Evolutionary conservation across 345 rosid genomes (phyloP).

Genomic region (Gossypium raimondii): DNA sequence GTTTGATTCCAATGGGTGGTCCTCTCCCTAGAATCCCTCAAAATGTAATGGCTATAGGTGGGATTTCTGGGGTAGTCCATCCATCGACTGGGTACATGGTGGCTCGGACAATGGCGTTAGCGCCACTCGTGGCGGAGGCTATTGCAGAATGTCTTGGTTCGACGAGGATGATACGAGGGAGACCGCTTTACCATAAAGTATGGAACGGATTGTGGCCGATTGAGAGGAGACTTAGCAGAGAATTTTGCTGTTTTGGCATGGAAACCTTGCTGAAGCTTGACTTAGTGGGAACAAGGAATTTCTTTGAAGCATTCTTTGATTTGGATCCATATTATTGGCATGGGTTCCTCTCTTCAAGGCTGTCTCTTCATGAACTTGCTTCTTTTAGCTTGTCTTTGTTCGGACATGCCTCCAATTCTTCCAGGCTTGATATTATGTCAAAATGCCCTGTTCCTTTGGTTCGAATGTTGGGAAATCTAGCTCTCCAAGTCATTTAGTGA

Average conservation of each 20-base stretch:
- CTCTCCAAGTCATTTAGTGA: constrained; percentile 41
- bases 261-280: constrained; percentile 65
- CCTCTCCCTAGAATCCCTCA: constrained; percentile 63
- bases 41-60: constrained; percentile 58
- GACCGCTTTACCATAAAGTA: constrained; percentile 39
- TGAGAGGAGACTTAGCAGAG: constrained; percentile 38
- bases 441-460: constrained; percentile 59
- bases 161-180: constrained; percentile 61
- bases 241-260: constrained; percentile 59
- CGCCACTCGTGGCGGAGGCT: constrained; percentile 42
- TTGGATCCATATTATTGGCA: constrained; percentile 58
- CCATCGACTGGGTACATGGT: constrained; percentile 72
- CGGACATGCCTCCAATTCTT: constrained; percentile 41
- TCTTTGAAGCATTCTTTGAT: constrained; percentile 62
- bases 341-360: constrained; percentile 57
- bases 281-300: constrained; percentile 42
- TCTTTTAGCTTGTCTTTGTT: constrained; percentile 39
- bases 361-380: constrained; percentile 45
- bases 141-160: constrained; percentile 65
- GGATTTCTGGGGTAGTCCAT: constrained; percentile 60
- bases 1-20: constrained; percentile 79
- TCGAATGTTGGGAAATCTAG: constrained; percentile 52
- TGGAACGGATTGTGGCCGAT: constrained; percentile 62
- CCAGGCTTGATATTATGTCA: constrained; percentile 48
- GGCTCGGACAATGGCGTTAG: constrained; percentile 46